These are phyloP conservation scores for Lasiodiplodia citricola DNA, from an alignment of 2,329 filamentous ascomycete genomes.

Conservation along the genomic window DNA sequence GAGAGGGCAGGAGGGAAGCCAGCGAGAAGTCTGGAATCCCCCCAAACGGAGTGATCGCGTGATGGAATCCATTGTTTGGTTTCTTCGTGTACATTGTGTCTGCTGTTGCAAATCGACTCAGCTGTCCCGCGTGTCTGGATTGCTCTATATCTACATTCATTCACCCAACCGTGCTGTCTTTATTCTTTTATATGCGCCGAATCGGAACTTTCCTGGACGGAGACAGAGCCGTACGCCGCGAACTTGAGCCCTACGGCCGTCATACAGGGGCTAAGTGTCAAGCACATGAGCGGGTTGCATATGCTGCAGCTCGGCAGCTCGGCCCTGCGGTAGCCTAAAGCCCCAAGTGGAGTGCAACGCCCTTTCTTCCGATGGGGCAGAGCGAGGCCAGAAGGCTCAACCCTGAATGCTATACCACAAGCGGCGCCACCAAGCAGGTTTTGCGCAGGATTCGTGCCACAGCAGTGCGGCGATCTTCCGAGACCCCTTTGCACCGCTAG, in stretches of 20 bases:
- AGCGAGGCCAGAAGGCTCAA: slow-evolving; percentile 16
- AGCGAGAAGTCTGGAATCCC: neutral
- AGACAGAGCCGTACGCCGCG: neutral
- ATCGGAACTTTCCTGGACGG: neutral
- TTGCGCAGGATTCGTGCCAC: slow-evolving; percentile 12
- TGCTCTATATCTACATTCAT: neutral
- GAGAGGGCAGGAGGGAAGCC: neutral
- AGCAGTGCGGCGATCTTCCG: neutral
- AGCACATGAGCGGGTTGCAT: slow-evolving; percentile 7
- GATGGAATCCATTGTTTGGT: neutral
- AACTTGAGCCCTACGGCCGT: neutral
- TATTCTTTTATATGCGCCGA: slow-evolving; percentile 11
- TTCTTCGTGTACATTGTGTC: slow-evolving; percentile 2
- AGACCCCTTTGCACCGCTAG: neutral
- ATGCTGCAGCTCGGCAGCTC: neutral
- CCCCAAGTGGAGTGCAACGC: slow-evolving; percentile 21
- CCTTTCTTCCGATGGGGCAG: slow-evolving; percentile 17
- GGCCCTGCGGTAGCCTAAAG: slow-evolving; percentile 14
- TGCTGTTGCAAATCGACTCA: neutral
- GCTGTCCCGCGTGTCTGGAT: slow-evolving; percentile 1
- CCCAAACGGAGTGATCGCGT: neutral
- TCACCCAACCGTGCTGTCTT: neutral
- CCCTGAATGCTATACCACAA: slow-evolving; percentile 17
- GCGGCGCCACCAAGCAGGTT: slow-evolving; percentile 4
- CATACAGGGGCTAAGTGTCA: neutral